phyloP scores from a whole-genome alignment of 495 filamentous ascomycete species.

The Neurospora tetrasperma region DNA sequence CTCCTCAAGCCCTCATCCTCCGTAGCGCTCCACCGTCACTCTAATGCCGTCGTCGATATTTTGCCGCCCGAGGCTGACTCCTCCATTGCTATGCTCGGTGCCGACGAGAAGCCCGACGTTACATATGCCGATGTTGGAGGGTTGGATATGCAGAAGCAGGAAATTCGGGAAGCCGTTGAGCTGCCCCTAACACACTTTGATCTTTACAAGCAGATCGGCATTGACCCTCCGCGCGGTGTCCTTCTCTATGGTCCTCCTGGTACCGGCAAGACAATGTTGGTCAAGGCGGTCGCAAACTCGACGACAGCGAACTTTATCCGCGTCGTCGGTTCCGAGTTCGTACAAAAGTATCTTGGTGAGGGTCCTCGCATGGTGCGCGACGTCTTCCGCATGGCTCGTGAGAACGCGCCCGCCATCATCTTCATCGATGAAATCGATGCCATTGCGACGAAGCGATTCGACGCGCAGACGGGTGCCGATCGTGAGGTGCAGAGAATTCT shows the following conservation, averaged over 20 bases:
- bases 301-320: conserved; percentile 98
- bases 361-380: conserved; percentile 98
- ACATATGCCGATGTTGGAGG: conserved; percentile 97
- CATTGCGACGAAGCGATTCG: conserved; percentile 97
- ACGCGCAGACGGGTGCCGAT: conserved; percentile 94
- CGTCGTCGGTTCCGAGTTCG: conserved; percentile 95
- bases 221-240: conserved; percentile 93
- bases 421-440: conserved; percentile 99
- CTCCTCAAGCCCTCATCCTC: conserved; percentile 95
- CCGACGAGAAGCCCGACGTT: conserved; percentile 95
- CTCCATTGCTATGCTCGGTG: conserved; percentile 94
- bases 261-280: conserved; percentile 97
- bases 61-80: conserved; percentile 96
- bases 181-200: conserved; percentile 94
- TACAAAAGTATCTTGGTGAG: conserved; percentile 97
- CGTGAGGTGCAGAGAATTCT: conserved; percentile 97
- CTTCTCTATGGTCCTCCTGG: conserved; percentile 93
- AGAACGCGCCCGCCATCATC: conserved; percentile 96
- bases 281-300: conserved; percentile 96
- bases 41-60: conserved; percentile 96
- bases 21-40: conserved; percentile 94
- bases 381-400: conserved; percentile 97
- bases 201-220: conserved; percentile 96
- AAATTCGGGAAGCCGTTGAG: conserved; percentile 96
- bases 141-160: conserved; percentile 99